Conservation (phyloP, 2,329 filamentous ascomycete genomes). For the Aspergillus sp. region DNA sequence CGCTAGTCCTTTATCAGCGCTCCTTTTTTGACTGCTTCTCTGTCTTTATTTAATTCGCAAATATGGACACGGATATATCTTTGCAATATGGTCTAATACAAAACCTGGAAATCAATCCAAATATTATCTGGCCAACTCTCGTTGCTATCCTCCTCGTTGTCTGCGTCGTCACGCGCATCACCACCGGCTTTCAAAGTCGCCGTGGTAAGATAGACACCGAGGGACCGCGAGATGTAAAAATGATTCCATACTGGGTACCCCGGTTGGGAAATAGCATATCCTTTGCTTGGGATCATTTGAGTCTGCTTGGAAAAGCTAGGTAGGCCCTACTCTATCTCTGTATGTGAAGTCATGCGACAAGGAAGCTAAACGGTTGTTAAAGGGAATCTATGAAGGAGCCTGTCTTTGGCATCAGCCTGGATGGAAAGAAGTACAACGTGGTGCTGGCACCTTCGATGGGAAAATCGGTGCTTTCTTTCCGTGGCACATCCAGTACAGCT, state of each 20-base stretch:
- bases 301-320: constrained; percentile 41
- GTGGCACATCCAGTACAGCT: constrained; percentile 20
- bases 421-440: constrained; percentile 47
- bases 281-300: constrained; percentile 43
- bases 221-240: constrained; percentile 38
- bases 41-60: constrained; percentile 1
- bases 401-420: constrained; percentile 47
- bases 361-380: not conserved
- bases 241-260: constrained; percentile 57
- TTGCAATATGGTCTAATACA: constrained; percentile 15
- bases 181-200: constrained; percentile 31
- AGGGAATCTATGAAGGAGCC: constrained; percentile 26
- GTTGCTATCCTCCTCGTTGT: constrained; percentile 22
- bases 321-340: constrained; percentile 14
- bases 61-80: constrained; percentile 12
- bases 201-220: constrained; percentile 14
- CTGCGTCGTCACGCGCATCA: constrained; percentile 35
- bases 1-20: too few relatives aligned
- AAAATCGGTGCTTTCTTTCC: constrained; percentile 33
- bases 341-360: not conserved
- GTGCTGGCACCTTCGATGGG: constrained; percentile 46
- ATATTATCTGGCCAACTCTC: constrained; percentile 21
- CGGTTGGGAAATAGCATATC: constrained; percentile 50
- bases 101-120: constrained; percentile 14
- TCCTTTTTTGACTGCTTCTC: too few relatives aligned